phyloP scores from a whole-genome alignment of 2,329 filamentous ascomycete genomes.

The Camptophora hylomeconis region DNA sequence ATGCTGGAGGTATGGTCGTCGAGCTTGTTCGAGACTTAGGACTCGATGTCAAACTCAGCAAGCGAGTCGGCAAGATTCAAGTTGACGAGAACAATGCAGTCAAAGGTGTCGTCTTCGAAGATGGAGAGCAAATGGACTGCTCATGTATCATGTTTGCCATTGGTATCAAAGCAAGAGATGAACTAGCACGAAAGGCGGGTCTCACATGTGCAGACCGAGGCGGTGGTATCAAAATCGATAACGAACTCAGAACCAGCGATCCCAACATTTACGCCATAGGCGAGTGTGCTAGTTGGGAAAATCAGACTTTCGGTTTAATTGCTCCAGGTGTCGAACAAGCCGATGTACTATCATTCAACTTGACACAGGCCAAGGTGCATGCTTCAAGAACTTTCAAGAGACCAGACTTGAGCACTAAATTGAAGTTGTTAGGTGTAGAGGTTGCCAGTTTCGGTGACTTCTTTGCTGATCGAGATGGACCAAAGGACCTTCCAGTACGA shows the following conservation, averaged over 20 bases:
- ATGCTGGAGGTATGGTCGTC: conserved; percentile 69
- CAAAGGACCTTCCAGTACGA: conserved; percentile 56
- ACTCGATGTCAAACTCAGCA: conserved; percentile 66
- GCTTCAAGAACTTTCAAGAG: conserved; percentile 58
- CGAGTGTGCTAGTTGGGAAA: conserved; percentile 82
- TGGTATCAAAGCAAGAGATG: conserved; percentile 68
- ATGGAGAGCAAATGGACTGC: conserved; percentile 64
- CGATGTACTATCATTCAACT: conserved; percentile 78
- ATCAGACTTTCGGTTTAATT: conserved; percentile 48
- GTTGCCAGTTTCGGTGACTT: conserved; percentile 91
- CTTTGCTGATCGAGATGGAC: conserved; percentile 77
- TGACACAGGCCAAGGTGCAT: conserved; percentile 69
- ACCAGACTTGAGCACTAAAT: conserved; percentile 79
- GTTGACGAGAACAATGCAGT: conserved; percentile 56
- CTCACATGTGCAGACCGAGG: conserved; percentile 60
- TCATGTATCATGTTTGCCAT: conserved; percentile 82
- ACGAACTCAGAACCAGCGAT: conserved; percentile 35
- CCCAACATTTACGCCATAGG: conserved; percentile 74
- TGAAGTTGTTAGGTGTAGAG: conserved; percentile 80
- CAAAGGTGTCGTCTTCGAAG: conserved; percentile 63
- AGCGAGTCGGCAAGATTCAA: conserved; percentile 59
- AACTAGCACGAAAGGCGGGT: conserved; percentile 55
- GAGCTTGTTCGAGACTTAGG: conserved; percentile 69
- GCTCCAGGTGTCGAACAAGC: conserved; percentile 88
- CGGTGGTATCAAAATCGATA: conserved; percentile 60